A percentile compares a stretch with the other conserved stretches of the same genome.
Conservation (phyloP, 139 green algal genomes). For the Chlorella sorokiniana region DNA sequence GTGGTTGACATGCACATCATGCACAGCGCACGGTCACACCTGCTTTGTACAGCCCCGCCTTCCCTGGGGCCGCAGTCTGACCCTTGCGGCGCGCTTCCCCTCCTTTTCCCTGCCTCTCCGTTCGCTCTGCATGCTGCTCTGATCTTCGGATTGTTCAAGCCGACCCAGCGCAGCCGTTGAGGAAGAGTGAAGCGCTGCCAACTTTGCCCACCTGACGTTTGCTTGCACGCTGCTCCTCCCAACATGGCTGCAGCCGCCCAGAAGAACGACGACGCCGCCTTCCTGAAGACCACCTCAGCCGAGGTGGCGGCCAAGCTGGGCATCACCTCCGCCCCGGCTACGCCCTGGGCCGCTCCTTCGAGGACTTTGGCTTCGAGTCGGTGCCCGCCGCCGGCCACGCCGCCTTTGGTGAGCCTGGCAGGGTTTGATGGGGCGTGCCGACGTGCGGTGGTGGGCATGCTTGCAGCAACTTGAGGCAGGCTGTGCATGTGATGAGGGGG, state of each 20-base stretch:
- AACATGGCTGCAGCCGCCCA: conserved; percentile 40
- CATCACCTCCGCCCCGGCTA: conserved; percentile 52
- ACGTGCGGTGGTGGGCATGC: neutral
- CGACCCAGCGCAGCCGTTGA: too few species aligned
- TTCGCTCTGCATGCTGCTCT: too few species aligned
- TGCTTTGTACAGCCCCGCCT: too few species aligned
- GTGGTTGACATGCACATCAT: too few species aligned
- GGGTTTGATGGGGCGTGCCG: neutral
- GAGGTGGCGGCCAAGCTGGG: conserved; percentile 67
- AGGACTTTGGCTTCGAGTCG: conserved; percentile 38
- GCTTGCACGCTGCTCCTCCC: neutral
- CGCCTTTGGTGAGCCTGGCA: conserved; percentile 10
- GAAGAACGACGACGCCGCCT: conserved; percentile 67
- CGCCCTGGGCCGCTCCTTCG: conserved; percentile 74
- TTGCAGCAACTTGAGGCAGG: too few species aligned
- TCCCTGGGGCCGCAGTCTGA: too few species aligned
- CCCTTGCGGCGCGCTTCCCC: too few species aligned
- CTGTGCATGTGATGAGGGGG: too few species aligned
- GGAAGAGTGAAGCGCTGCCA: too few species aligned
- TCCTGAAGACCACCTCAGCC: conserved; percentile 66
- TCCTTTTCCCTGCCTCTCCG: too few species aligned
- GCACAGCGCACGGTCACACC: too few species aligned
- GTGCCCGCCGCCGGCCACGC: conserved; percentile 33
- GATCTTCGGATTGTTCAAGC: too few species aligned
- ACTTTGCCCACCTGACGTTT: neutral